Base-by-base conservation (phyloP, 306 rosid genomes). In the Cicer cuneatum region DNA sequence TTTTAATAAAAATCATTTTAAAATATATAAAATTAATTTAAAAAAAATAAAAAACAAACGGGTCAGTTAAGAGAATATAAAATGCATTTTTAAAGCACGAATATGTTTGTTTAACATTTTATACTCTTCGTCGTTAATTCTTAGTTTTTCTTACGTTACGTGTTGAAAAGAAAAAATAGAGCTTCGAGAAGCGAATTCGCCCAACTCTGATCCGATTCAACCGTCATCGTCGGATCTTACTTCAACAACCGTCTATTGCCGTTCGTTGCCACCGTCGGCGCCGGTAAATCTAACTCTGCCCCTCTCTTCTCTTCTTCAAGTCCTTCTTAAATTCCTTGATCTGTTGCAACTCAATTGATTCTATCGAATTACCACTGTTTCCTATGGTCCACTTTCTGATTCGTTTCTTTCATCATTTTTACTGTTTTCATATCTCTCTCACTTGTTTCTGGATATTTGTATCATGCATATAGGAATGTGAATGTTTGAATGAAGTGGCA, bases 171-270 rank as follows among this genome's bases (percentile, higher is more conserved):
- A 19, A 47, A 6, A 65, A 63, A 46, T 43, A 66, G 11, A 72
- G 6, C 61, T 58, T 24, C 48, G 15, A 8, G 69, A 54, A 79
- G n/a, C 69, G 10, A 38, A 73, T 45, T 79, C 71, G 24, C 71
- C 2, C 66, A 71, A 71, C 78, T 76, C 71, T 49, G 78, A 81
- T 81, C 81, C 71, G 49, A 52, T 69, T 69, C 69, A 7, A 38
- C 78, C 67, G 48, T 76, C 47, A 5, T 33, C 72, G 8, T 29
- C 74, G 74, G 74, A 54, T 46, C 78, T 64, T 71, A 71, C 81
- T 81, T 64, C 81, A 37, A 41, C 73, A 62, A 45, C 73, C 80
- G 68, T 43, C 67, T 5, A 7, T 51, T 70, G 79, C 40, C 66
- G 47, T 46, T 21, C 64, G 7, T 10, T 2, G 7, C 54, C 70